Base-by-base conservation (phyloP, 805 yeast species). In the Candida michaelii region DNA sequence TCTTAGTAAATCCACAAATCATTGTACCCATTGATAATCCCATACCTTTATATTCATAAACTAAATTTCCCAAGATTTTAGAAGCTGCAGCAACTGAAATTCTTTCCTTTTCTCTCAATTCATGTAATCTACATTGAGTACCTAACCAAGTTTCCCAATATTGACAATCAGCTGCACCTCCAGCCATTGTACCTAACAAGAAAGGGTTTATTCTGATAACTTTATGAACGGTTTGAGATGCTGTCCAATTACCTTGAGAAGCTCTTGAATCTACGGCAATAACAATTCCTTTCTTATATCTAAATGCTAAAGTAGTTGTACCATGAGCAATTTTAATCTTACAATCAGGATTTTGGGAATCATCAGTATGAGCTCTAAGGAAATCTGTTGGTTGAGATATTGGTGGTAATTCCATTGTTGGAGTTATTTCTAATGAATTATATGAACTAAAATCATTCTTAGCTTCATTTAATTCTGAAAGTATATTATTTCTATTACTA, bases 91-190 rank as follows among this genome's bases (percentile, higher is more conserved):
- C 93, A 29, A 91, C 98, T 4, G 93, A 81, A 52, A 93, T 93
- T 56, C 99, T 80, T 68, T 89, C 91, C 68, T 91, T 90, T 64
- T 91, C 93, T 61, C 96, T 80, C 58, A 93, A 76, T 65, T 93
- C 99, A 65, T 90, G 95, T 56, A 93, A 69, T 58, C 99, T 76
- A 72, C 98, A 91, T 69, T 93, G 97, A 13, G 96, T 74, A 49
- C 99, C 99, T 47, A 93, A 77, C 98, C 98, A 93, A 27, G 97
- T 88, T 70, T 93, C 98, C 99, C 99, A 93, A 68, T 76, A 93
- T 66, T 93, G 99, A 75, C 99, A 93, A 69, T 93, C 99, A 24
- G 98, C 98, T 38, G 99, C 99, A 73, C 98, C 98, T 69, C 99
- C 99, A 25, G 99, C 99, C 97, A 93, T 83, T 15, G 99, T 93